Evolutionary conservation across 371 early-diverging fungal genomes (phyloP).

Genomic region (Syncephalis plumigaleata): DNA sequence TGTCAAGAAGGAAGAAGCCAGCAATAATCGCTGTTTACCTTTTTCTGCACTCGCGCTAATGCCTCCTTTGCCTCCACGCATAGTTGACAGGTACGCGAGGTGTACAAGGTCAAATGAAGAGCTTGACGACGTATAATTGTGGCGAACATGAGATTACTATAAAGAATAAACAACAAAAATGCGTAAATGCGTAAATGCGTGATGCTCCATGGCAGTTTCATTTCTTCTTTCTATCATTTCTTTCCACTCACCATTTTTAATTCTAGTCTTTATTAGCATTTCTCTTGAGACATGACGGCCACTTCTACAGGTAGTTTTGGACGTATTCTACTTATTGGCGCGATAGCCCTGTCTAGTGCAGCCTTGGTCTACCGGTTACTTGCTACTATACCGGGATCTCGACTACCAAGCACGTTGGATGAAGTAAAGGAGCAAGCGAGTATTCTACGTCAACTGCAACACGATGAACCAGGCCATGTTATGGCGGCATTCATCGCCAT

Average conservation of each 20-base stretch:
- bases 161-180: no score
- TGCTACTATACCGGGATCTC: neutral
- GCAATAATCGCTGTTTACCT: constrained; percentile 10
- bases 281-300: no score
- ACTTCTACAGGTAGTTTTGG: no score
- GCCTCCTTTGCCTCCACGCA: constrained; percentile 23
- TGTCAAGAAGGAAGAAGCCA: neutral
- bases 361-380: neutral
- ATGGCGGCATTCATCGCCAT: neutral
- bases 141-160: no score
- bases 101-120: constrained; percentile 19
- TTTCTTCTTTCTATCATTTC: no score
- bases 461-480: neutral
- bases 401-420: neutral
- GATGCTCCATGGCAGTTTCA: no score
- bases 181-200: no score
- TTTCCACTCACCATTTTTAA: no score
- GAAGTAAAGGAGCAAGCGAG: neutral
- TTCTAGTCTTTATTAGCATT: no score
- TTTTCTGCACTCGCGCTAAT: constrained; percentile 21
- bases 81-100: constrained; percentile 27
- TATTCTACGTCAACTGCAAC: neutral
- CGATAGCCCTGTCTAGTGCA: no score
- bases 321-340: no score
- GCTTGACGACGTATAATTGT: no score